Evolutionary conservation across 352 stramenopile genomes (phyloP), one percentile per base, ranked within the genome.

Genomic region (Pseudoperonospora humuli): DNA sequence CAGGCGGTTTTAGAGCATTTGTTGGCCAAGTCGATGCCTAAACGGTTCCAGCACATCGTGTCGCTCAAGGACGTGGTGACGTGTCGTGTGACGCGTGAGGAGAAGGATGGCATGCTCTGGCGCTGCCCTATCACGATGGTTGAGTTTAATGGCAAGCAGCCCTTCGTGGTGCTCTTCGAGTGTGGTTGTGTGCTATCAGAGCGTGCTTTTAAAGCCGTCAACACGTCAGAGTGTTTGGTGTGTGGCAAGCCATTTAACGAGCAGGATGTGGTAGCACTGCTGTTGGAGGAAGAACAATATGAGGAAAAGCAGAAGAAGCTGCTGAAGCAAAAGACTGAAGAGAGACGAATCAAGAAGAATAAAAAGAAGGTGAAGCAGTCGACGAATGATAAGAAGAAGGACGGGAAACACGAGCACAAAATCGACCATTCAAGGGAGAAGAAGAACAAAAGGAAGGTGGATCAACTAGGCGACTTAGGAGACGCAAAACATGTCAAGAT

Each of bases 141-240:
- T 33, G 78, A 93, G 54, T 86, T 96, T 49, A 95, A 85, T 33
- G 86, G 86, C 51, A 82, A 83, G 31, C 69, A 93, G 40, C 75
- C 83, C 0, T 96, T 96, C 46, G 63, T 90, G 29, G 64, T 94
- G 33, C 38, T 93, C 7, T 70, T 75, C 17, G 61, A 54, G 39
- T 96, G 86, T 32, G 87, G 87, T 21, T 95, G 83, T 45, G 84
- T 96, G 24, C 46, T 96, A 6, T 92, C 83, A 20, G 87, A 95
- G 45, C 83, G 83, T 20, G 78, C 85, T 33, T 49, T 94, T 23
- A 89, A 90, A 45, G 81, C 94, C 36, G 78, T 96, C 25, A 61
- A 75, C 15, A 71, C 70, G 3, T 64, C 54, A 5, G 76, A 92
- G 38, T 87, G 73, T 53, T 64, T 90, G 19, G 70, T 76, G 36